phyloP scores from a whole-genome alignment of 1,284 basidiomycete species.

The Entoloma clypeatum region DNA sequence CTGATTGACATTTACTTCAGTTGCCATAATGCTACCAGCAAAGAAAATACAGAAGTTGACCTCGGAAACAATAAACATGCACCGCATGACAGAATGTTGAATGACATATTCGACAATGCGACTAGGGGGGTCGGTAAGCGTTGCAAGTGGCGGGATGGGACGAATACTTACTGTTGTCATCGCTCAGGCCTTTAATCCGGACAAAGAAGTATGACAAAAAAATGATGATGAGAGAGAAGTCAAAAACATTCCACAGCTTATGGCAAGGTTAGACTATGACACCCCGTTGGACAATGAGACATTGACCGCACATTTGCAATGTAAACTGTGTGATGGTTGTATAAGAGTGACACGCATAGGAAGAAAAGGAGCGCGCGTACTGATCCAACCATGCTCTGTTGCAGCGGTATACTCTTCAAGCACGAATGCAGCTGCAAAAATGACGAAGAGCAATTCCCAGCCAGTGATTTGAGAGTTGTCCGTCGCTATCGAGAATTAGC shows the following conservation, averaged over 20 bases:
- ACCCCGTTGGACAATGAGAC: neutral
- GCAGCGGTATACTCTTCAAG: constrained; percentile 79
- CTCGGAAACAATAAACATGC: constrained; percentile 87
- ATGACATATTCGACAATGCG: constrained; percentile 63
- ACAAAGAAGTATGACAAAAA: constrained; percentile 69
- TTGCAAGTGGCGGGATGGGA: neutral
- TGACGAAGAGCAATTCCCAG: constrained; percentile 71
- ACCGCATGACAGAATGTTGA: constrained; percentile 80
- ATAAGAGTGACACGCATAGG: neutral
- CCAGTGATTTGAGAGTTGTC: constrained; percentile 46
- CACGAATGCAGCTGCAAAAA: constrained; percentile 74
- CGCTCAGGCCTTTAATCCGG: constrained; percentile 60
- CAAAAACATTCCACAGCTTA: constrained; percentile 87
- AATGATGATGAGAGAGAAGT: constrained; percentile 71
- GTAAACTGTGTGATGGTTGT: constrained; percentile 52
- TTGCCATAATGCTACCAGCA: constrained; percentile 1
- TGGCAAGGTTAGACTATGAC: constrained; percentile 4
- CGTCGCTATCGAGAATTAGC: constrained; percentile 42
- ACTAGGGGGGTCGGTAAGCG: constrained; percentile 29
- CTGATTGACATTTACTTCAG: constrained; percentile 28
- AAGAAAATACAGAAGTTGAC: constrained; percentile 29
- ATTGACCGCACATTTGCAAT: constrained; percentile 62
- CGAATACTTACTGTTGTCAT: constrained; percentile 46
- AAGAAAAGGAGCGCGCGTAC: constrained; percentile 50
- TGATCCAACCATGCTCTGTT: constrained; percentile 81